Base-by-base conservation (phyloP, 2,329 filamentous ascomycete genomes). In the Trichoderma guizhouense region DNA sequence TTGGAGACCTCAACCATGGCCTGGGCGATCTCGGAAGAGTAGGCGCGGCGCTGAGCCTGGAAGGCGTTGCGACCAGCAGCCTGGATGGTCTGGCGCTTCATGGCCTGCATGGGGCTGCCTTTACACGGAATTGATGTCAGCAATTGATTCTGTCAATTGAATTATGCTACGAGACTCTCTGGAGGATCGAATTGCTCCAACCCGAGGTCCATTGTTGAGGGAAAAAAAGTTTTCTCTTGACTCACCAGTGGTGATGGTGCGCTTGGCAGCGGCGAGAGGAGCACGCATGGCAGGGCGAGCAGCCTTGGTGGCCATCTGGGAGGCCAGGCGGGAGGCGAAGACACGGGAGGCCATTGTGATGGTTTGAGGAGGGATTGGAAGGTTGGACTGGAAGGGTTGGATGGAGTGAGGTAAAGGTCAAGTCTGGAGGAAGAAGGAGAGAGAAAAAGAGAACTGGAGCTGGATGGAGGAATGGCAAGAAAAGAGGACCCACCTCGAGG, bases 1-100 rank as follows among this genome's bases (percentile, higher is more conserved):
- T 94, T 92, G 85, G 92, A 94, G 86, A 93, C 92, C 89, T 94
- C 92, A 84, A 95, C 92, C 88, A 95, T 91, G 85, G 92, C 92
- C 84, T 92, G 88, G 86, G 92, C 92, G 85, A 95, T 93, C 90
- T 95, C 92, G 82, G 92, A 94, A 81, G 91, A 93, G 91, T 94
- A 95, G 83, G 90, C 89, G 82, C 92, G 92, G 84, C 88, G 89
- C 83, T 88, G 86, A 81, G 86, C 82, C 83, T 87, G 84, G 86
- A 89, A 89, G 81, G 87, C 89, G 84, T 89, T 87, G 85, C 88
- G 88, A 82, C 86, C 86, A 83, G 88, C 88, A 84, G 87, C 85
- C 85, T 89, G 88, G 85, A 92, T 84, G 86, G 91, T 87, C 85
- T 90, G 88, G 85, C 92, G 92, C 90, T 93, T 93, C 83, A 91